phyloP scores from a whole-genome alignment of 2,329 filamentous ascomycete species.

The Pestalotiopsis sp. region DNA sequence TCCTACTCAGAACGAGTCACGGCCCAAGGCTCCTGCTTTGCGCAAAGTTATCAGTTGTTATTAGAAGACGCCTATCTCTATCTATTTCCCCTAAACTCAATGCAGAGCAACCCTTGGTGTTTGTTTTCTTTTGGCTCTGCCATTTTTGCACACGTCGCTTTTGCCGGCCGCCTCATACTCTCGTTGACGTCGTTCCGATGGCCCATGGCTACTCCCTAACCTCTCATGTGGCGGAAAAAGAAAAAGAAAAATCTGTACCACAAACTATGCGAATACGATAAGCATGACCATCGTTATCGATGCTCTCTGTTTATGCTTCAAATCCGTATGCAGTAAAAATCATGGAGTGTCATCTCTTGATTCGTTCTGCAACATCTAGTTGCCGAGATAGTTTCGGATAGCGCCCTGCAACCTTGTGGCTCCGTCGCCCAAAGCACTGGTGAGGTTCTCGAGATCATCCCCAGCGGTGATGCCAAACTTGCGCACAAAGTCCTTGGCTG shows the following conservation, averaged over 20 bases:
- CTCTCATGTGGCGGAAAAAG: neutral
- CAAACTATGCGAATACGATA: neutral
- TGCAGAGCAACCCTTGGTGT: neutral
- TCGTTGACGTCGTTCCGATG: slow-evolving; percentile 6
- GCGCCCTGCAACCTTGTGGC: slow-evolving; percentile 81
- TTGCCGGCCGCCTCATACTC: slow-evolving; percentile 8
- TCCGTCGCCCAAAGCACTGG: slow-evolving; percentile 81
- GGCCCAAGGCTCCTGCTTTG: too few species aligned
- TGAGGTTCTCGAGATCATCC: slow-evolving; percentile 92
- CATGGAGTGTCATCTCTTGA: neutral
- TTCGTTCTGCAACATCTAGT: slow-evolving; percentile 37
- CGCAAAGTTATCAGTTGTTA: neutral
- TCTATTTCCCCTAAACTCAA: neutral
- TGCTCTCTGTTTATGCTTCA: neutral
- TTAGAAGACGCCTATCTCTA: slow-evolving; percentile 9
- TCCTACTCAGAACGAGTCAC: too few species aligned
- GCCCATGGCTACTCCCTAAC: neutral
- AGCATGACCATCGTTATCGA: neutral
- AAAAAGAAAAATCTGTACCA: neutral
- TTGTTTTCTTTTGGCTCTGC: neutral
- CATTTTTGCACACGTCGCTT: neutral
- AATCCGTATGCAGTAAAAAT: neutral
- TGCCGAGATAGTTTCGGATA: slow-evolving; percentile 66
- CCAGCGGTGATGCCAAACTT: slow-evolving; percentile 95
- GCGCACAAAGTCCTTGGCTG: slow-evolving; percentile 92